Evolutionary conservation across 208 protist species (phyloP), one percentile per base, ranked within the genome.

Genomic region (Borovskyia barvae): DNA sequence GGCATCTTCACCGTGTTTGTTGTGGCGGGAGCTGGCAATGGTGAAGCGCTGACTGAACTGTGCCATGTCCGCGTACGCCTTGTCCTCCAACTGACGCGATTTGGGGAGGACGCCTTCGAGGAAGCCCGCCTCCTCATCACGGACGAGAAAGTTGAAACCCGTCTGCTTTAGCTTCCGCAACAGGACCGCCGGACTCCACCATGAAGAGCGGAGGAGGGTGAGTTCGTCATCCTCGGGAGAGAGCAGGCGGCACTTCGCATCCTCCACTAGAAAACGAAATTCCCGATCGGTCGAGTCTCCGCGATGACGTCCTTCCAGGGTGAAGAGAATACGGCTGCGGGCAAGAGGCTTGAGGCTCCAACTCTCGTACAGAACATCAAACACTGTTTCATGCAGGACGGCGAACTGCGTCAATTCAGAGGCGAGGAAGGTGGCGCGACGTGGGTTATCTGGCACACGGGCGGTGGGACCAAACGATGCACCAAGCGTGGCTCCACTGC

Each of bases 311-410:
- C 89, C 82, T 50, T 94, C 87, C 17, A 97, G 53, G 1, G 80
- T 71, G 46, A 94, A 75, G 29, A 97, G 42, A 3, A 94, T 78
- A 30, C 79, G 64, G 53, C 89, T 82, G 47, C 68, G 73, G 43
- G 75, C 76, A 15, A 93, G 41, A 2, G 92, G 89, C 36, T 85
- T 72, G 19, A 97, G 32, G 36, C 71, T 74, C 89, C 88, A 97
- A 26, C 67, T 61, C 53, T 95, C 89, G 58, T 85, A 97, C n/a
- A 85, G 76, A n/a, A 86, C 80, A 60, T 97, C 92, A 70, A 87
- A 95, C 24, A 80, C 85, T 33, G 86, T 94, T 55, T 95, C 89
- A 53, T 97, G 92, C 14, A 97, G 78, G 20, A 97, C 69, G 14
- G 92, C 89, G 46, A 94, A 92, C 47, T 85, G 83, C 3, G 82